Conservation (phyloP, 2,329 filamentous ascomycete genomes). For the Acephala macrosclerotiorum region DNA sequence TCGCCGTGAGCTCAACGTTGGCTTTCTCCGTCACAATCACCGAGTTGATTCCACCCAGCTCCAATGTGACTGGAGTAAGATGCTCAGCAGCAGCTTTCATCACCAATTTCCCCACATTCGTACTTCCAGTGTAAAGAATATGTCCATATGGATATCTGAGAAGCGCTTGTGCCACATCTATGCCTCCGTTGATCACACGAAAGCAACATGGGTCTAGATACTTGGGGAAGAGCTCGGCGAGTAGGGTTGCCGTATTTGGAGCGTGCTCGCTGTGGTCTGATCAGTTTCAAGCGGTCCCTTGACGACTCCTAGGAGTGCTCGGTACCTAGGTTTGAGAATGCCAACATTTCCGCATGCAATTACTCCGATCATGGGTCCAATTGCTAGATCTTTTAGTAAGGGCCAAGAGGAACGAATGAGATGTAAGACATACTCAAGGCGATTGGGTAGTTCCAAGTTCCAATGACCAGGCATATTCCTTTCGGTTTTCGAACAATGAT, state of each 20-base stretch:
- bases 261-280: conserved; percentile 46
- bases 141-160: conserved; percentile 8
- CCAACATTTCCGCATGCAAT: conserved; percentile 33
- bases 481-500: conserved; percentile 6
- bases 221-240: conserved; percentile 49
- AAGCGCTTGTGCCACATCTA: not conserved
- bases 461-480: conserved; percentile 11
- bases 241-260: conserved; percentile 44
- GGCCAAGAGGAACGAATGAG: not conserved
- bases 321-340: conserved; percentile 50
- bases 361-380: not conserved
- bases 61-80: conserved; percentile 18
- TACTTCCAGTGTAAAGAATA: conserved; percentile 16
- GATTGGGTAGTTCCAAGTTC: conserved; percentile 16
- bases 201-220: conserved; percentile 53
- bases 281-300: no score
- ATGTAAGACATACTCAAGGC: not conserved
- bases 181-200: conserved; percentile 45
- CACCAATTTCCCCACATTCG: conserved; percentile 6
- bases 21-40: conserved; percentile 15
- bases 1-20: conserved; percentile 14
- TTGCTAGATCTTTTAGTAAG: not conserved
- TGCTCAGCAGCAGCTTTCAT: conserved; percentile 13
- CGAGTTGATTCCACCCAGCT: conserved; percentile 15
- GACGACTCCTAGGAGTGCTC: no score